A percentile compares a stretch with the other conserved stretches of the same genome.
Conservation (phyloP, 2,329 filamentous ascomycete genomes). For the Microsporum canis region DNA sequence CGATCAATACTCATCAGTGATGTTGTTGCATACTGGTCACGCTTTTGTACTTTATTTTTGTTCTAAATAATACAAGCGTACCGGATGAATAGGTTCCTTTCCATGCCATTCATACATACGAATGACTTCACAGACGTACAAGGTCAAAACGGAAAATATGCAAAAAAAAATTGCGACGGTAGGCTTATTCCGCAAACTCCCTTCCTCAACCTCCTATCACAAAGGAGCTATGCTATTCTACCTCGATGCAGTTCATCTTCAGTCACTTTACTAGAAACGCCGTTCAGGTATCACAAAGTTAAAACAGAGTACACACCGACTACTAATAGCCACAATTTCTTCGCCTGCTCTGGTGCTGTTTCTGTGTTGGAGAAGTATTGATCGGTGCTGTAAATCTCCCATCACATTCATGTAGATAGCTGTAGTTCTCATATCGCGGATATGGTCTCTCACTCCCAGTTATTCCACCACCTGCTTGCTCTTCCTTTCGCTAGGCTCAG, state of each 20-base stretch:
- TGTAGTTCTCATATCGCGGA: neutral
- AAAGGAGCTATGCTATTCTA: neutral
- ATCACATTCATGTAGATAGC: neutral
- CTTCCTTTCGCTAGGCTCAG: conserved; percentile 23
- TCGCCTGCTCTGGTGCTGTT: neutral
- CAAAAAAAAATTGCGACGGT: neutral
- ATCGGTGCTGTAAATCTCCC: neutral
- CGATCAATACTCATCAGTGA: neutral
- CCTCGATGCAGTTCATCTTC: neutral
- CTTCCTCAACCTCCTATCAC: neutral
- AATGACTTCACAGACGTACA: neutral
- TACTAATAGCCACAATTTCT: neutral
- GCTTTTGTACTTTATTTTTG: neutral
- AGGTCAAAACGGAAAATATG: neutral
- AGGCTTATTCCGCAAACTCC: neutral
- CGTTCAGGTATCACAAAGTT: neutral
- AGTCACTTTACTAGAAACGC: neutral
- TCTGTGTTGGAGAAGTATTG: neutral
- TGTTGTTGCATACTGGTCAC: neutral
- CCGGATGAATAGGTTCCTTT: neutral
- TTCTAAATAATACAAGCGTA: conserved; percentile 1
- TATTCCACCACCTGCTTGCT: conserved; percentile 31
- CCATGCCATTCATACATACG: neutral
- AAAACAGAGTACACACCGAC: neutral
- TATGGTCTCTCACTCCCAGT: conserved; percentile 17